phyloP scores from a whole-genome alignment of 345 rosid species.

The Populus alba region DNA sequence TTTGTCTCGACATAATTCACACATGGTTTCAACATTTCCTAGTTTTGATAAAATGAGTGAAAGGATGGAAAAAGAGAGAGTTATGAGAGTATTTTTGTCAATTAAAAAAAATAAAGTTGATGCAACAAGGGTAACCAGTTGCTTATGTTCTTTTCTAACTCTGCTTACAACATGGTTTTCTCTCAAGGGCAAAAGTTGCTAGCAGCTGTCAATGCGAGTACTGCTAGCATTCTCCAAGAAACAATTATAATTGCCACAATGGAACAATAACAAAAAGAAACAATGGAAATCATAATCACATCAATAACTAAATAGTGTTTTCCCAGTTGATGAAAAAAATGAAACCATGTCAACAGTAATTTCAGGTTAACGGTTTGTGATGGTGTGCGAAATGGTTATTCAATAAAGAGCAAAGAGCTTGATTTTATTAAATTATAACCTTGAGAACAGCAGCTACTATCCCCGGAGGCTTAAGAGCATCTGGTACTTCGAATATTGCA shows the following conservation, averaged over 20 bases:
- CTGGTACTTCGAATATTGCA: slow-evolving; percentile 75
- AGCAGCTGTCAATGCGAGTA: neutral
- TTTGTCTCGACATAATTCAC: neutral
- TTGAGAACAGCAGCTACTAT: slow-evolving; percentile 76
- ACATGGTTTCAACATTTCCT: neutral
- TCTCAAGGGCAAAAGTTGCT: neutral
- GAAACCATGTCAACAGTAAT: neutral
- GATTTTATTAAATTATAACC: slow-evolving; percentile 34
- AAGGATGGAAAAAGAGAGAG: neutral
- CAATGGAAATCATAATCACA: neutral
- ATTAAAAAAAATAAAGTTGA: too few species aligned
- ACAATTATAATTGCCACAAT: neutral
- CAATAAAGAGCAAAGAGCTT: neutral
- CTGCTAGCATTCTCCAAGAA: neutral
- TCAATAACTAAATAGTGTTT: neutral
- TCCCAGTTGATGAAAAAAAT: neutral
- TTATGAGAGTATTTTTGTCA: neutral
- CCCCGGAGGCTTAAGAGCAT: slow-evolving; percentile 82
- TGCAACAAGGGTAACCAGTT: neutral
- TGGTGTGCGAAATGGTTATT: neutral
- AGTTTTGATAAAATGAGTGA: neutral
- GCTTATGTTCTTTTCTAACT: neutral
- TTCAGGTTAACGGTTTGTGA: neutral
- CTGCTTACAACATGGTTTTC: neutral
- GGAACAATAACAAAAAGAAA: neutral